A percentile compares a stretch with the other conserved stretches of the same genome.
Evolutionary conservation across 441 rosid species (phyloP).

Genomic region (Viola pubescens): DNA sequence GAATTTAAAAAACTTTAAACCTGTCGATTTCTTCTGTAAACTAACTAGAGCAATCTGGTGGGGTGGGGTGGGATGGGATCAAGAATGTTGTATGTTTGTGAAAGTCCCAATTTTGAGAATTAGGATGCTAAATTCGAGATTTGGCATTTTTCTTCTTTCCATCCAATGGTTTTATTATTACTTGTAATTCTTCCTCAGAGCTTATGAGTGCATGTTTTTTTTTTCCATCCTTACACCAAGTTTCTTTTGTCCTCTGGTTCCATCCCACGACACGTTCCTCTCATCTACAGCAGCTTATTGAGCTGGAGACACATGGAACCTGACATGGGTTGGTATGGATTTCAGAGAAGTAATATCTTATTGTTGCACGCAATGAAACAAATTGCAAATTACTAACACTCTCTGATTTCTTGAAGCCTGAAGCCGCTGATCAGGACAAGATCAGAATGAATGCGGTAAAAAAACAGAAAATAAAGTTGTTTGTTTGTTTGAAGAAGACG

Average conservation of each 20-base stretch:
- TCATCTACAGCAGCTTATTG: slow-evolving; percentile 41
- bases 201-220: background rate
- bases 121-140: slow-evolving; percentile 28
- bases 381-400: slow-evolving; percentile 5
- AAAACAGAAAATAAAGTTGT: slow-evolving; percentile 3
- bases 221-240: slow-evolving; percentile 4
- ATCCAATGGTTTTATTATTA: background rate
- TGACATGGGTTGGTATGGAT: slow-evolving; percentile 41
- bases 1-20: slow-evolving; percentile 28
- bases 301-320: slow-evolving; percentile 56
- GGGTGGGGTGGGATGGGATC: slow-evolving; percentile 18
- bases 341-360: slow-evolving; percentile 29
- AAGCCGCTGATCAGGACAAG: slow-evolving; percentile 5
- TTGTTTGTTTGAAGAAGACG: slow-evolving; percentile 7
- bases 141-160: slow-evolving; percentile 8
- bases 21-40: slow-evolving; percentile 24
- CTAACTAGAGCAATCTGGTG: slow-evolving; percentile 19
- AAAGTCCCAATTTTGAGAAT: slow-evolving; percentile 31
- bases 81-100: background rate
- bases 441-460: slow-evolving; percentile 12
- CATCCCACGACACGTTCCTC: slow-evolving; percentile 35
- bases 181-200: no score
- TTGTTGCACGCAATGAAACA: slow-evolving; percentile 17
- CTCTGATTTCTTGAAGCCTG: slow-evolving; percentile 8
- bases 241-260: slow-evolving; percentile 26